Conservation (phyloP, 192 early-diverging fungal genomes). For the Diversispora eburnea region DNA sequence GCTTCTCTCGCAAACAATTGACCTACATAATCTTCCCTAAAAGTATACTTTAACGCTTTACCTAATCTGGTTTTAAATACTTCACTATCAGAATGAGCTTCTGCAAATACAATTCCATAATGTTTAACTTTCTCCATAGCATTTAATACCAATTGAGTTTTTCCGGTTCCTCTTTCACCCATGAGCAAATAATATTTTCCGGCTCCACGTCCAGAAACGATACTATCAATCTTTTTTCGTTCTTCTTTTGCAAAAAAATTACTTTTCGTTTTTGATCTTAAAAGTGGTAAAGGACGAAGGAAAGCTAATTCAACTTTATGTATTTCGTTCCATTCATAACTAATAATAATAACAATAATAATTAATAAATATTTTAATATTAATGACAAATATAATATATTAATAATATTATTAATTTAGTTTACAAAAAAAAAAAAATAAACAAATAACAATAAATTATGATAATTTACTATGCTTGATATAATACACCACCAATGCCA, state of each 20-base stretch:
- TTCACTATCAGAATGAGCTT: constrained; percentile 30
- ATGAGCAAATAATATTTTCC: constrained; percentile 27
- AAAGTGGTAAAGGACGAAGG: constrained; percentile 3
- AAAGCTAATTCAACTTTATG: constrained; percentile 23
- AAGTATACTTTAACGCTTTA: constrained; percentile 22
- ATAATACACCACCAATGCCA: constrained; percentile 23
- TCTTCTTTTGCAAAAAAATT: constrained; percentile 10
- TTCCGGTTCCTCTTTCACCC: constrained; percentile 27
- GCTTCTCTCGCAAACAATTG: constrained; percentile 28
- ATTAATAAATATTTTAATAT: too few relatives aligned
- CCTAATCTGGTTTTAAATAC: constrained; percentile 26
- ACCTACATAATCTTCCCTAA: constrained; percentile 30
- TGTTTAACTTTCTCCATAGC: constrained; percentile 27
- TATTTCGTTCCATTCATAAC: constrained; percentile 28
- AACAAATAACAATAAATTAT: neutral
- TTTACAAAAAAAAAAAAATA: neutral
- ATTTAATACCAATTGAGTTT: constrained; percentile 28
- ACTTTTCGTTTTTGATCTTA: constrained; percentile 1
- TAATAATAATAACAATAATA: neutral
- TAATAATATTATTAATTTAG: neutral
- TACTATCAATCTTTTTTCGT: neutral
- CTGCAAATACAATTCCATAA: constrained; percentile 23
- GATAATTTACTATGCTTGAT: constrained; percentile 18
- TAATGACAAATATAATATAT: too few relatives aligned
- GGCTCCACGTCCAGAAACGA: neutral